Evolutionary conservation across 176 grass and related monocot genomes (phyloP).

Genomic region (Oryza brachyantha): DNA sequence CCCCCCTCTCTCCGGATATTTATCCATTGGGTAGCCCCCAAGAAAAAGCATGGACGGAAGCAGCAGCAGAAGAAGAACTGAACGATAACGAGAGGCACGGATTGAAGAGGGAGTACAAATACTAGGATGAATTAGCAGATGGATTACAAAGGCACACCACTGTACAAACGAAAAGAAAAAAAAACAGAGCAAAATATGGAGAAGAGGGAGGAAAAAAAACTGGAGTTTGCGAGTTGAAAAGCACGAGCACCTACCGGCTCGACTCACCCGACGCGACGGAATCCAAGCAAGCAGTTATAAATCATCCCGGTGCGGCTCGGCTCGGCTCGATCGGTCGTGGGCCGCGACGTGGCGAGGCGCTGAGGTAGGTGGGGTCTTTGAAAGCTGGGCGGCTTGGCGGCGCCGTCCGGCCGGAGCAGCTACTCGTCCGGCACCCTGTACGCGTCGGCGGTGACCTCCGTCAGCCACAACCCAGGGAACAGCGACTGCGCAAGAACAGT

Average conservation of each 20-base stretch:
- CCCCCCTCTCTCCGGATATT: background rate
- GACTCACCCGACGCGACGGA: background rate
- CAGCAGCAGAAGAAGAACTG: background rate
- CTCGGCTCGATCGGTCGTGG: background rate
- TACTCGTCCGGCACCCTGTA: constrained; percentile 59
- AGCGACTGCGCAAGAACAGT: constrained; percentile 38
- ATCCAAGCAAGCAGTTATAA: background rate
- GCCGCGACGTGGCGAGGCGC: background rate
- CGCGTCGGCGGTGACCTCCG: constrained; percentile 66
- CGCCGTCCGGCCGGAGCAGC: background rate
- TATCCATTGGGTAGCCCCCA: constrained; percentile 12
- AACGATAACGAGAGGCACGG: background rate
- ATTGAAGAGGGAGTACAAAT: background rate
- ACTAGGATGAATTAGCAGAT: background rate
- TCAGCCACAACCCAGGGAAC: constrained; percentile 69
- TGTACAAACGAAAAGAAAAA: background rate
- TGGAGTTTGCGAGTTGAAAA: background rate
- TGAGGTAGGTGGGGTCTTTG: background rate
- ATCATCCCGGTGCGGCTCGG: background rate
- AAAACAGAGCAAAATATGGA: background rate
- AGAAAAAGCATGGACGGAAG: constrained; percentile 9
- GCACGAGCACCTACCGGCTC: background rate
- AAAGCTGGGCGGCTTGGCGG: background rate
- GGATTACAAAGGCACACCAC: constrained; percentile 1
- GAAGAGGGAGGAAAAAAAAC: no score